Percentiles rank a stretch among this genome's conserved stretches.
Conservation (phyloP, 768 basidiomycete species). For the Suillus placidus region DNA sequence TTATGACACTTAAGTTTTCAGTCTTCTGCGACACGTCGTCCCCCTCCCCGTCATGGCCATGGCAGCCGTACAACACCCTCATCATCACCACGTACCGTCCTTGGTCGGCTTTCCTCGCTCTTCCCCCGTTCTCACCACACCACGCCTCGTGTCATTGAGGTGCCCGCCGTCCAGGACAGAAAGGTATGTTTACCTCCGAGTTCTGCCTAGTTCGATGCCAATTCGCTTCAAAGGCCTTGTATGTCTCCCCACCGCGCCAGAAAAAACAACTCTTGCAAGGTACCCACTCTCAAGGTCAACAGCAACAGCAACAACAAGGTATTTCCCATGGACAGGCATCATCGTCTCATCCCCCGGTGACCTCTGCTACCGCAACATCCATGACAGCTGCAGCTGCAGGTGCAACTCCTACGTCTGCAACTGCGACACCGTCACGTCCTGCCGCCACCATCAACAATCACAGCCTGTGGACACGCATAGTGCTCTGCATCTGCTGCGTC, state of each 20-base stretch:
- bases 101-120: not conserved
- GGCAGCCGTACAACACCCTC: not conserved
- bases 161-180: conserved; percentile 1
- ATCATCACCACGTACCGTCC: not conserved
- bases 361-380: not conserved
- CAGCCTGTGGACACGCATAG: conserved; percentile 1
- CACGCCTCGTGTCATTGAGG: not conserved
- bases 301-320: conserved; percentile 2
- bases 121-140: not conserved
- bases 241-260: conserved; percentile 4
- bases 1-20: not conserved
- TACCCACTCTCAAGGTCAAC: not conserved
- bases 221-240: not conserved
- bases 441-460: not conserved
- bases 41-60: not conserved
- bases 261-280: not conserved
- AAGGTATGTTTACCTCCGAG: not conserved
- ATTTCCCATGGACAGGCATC: not conserved
- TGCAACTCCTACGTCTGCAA: not conserved
- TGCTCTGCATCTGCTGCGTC: not conserved
- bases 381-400: not conserved
- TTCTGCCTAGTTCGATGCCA: not conserved
- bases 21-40: not conserved
- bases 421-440: not conserved
- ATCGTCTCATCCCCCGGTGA: not conserved